phyloP scores from a whole-genome alignment of 345 rosid genomes.

The Microthlaspi erraticum region DNA sequence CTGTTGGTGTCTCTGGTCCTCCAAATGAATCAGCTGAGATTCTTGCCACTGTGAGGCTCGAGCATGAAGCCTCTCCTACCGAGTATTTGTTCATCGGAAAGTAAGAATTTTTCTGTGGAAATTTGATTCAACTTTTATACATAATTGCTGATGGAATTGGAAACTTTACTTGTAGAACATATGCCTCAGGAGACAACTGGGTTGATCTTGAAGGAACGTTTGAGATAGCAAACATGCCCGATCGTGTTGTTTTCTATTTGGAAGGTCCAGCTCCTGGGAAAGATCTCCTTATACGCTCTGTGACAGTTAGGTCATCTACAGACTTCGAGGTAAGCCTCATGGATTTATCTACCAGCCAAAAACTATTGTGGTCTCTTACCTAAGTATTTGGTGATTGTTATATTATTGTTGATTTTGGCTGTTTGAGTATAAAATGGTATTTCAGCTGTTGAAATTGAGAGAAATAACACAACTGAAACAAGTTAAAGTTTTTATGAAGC shows the following conservation, averaged over 20 bases:
- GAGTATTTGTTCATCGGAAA: conserved; percentile 71
- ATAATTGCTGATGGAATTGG: conserved; percentile 20
- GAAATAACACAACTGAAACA: too few species aligned
- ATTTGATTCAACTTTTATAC: background rate
- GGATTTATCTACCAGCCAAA: too few species aligned
- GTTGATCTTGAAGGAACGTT: conserved; percentile 76
- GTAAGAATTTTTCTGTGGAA: conserved; percentile 50
- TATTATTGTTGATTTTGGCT: too few species aligned
- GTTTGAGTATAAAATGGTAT: too few species aligned
- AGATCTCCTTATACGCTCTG: conserved; percentile 78
- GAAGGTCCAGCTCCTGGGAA: conserved; percentile 94
- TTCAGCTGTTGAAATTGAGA: too few species aligned
- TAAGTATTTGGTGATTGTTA: too few species aligned
- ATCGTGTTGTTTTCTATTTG: conserved; percentile 69
- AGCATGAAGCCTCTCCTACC: conserved; percentile 55
- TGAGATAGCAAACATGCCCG: conserved; percentile 65
- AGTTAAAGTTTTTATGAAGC: too few species aligned
- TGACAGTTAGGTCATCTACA: conserved; percentile 58
- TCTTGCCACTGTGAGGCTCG: conserved; percentile 76
- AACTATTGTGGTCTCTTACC: too few species aligned
- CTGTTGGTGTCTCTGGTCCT: conserved; percentile 73
- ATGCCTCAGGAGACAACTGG: conserved; percentile 71
- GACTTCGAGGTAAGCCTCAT: too few species aligned
- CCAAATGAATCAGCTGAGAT: conserved; percentile 64
- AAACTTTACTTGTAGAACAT: conserved; percentile 54